These are phyloP conservation scores for Oehlia diaphana DNA, from an alignment of 192 early-diverging fungal species.

Conservation along the genomic window DNA sequence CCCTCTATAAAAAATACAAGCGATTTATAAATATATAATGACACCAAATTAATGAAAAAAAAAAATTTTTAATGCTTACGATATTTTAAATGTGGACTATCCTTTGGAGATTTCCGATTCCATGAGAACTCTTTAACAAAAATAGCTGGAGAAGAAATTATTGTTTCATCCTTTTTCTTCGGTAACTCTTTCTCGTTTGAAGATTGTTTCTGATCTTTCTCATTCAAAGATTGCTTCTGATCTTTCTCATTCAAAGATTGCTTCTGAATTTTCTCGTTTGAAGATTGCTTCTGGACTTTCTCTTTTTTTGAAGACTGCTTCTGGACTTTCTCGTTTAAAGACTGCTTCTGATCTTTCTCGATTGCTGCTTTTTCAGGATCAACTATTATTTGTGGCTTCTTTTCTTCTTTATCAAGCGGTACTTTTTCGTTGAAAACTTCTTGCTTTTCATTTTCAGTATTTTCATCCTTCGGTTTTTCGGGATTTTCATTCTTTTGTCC, in stretches of 20 bases:
- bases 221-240: no score
- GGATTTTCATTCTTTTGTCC: neutral
- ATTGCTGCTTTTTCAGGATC: neutral
- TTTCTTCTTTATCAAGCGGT: neutral
- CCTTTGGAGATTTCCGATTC: neutral
- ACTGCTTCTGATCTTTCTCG: neutral
- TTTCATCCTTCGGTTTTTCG: neutral
- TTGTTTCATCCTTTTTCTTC: no score
- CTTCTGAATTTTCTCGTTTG: no score
- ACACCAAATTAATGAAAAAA: neutral
- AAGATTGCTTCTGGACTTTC: no score
- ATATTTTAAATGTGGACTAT: constrained; percentile 55
- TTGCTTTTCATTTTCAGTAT: neutral
- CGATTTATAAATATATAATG: neutral
- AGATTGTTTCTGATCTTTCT: no score
- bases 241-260: no score
- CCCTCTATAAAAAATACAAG: constrained; percentile 46
- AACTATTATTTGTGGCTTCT: neutral
- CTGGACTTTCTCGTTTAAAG: no score
- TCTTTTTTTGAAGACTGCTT: no score
- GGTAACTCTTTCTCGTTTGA: neutral
- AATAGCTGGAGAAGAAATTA: no score
- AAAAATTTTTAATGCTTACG: constrained; percentile 42
- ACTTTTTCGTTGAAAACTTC: neutral
- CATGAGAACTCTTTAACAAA: neutral